Conservation (phyloP, 495 filamentous ascomycete species). For the Aspergillus mulundensis region DNA sequence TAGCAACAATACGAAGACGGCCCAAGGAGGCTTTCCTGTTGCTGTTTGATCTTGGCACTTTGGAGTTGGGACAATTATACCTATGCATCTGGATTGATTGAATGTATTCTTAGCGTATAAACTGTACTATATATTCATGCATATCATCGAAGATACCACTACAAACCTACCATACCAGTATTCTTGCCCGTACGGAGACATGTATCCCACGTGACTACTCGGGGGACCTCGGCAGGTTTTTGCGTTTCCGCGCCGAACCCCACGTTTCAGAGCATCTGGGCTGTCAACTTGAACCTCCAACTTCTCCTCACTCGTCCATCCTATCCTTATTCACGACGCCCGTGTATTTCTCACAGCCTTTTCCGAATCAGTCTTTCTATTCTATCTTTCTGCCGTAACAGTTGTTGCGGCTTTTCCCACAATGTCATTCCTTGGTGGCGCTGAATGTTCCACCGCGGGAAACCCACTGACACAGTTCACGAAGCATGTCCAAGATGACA, state of each 20-base stretch:
- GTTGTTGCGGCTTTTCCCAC: background rate
- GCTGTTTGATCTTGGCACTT: background rate
- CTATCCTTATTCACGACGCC: background rate
- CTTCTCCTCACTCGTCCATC: background rate
- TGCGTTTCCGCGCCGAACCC: constrained; percentile 28
- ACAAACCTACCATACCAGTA: too few species aligned
- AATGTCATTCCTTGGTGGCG: constrained; percentile 94
- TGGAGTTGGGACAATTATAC: background rate
- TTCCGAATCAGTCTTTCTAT: background rate
- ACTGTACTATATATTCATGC: background rate
- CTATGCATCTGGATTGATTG: background rate
- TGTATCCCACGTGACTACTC: constrained; percentile 31
- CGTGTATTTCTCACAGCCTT: background rate
- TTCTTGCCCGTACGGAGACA: too few species aligned
- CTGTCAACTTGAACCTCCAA: background rate
- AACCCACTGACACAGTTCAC: constrained; percentile 96
- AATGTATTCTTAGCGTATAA: background rate
- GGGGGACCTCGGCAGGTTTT: constrained; percentile 34
- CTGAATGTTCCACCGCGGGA: constrained; percentile 93
- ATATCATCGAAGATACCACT: background rate
- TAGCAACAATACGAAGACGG: constrained; percentile 23
- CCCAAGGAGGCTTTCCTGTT: background rate
- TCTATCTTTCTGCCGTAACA: background rate
- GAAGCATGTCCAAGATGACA: constrained; percentile 93
- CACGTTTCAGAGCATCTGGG: constrained; percentile 25